These are phyloP conservation scores for Xylariaceae sp. DNA, from an alignment of 2,329 filamentous ascomycete genomes.

Conservation along the genomic window DNA sequence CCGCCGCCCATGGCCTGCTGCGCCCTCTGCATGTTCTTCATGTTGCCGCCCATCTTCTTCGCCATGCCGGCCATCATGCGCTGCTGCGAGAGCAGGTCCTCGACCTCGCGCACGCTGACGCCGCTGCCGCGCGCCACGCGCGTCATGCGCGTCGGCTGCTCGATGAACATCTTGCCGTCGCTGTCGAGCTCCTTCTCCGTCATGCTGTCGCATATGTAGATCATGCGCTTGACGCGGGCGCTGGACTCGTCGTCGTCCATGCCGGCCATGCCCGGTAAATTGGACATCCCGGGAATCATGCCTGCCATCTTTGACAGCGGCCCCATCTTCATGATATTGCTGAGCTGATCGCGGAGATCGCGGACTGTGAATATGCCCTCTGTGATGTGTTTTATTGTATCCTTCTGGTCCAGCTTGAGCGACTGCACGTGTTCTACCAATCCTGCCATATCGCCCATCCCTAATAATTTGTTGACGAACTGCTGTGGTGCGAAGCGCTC, in stretches of 20 bases:
- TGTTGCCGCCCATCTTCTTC: slow-evolving; percentile 96
- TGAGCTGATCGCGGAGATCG: slow-evolving; percentile 89
- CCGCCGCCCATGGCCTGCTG: slow-evolving; percentile 87
- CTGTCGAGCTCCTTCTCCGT: slow-evolving; percentile 92
- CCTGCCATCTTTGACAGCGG: slow-evolving; percentile 95
- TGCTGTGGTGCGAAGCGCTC: slow-evolving; percentile 90
- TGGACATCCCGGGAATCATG: slow-evolving; percentile 94
- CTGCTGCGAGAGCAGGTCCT: slow-evolving; percentile 95
- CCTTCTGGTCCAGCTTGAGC: slow-evolving; percentile 93
- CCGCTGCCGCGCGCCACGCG: slow-evolving; percentile 85
- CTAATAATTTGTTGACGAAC: slow-evolving; percentile 88
- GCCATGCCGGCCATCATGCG: slow-evolving; percentile 99
- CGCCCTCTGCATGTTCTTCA: slow-evolving; percentile 95
- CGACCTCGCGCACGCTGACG: slow-evolving; percentile 86
- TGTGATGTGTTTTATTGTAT: slow-evolving; percentile 98
- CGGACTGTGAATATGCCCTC: slow-evolving; percentile 95
- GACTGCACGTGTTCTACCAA: slow-evolving; percentile 95
- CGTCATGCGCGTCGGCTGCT: slow-evolving; percentile 90
- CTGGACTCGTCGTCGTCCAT: slow-evolving; percentile 85
- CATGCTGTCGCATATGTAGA: slow-evolving; percentile 99
- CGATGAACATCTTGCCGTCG: slow-evolving; percentile 89
- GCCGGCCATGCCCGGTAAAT: slow-evolving; percentile 70
- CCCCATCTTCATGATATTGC: slow-evolving; percentile 99
- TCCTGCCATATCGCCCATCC: slow-evolving; percentile 95
- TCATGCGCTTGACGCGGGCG: slow-evolving; percentile 92